Percentiles rank a stretch among this genome's conserved stretches.
These are phyloP conservation scores for Gnomoniopsis smithogilvyi DNA, from an alignment of 2,329 filamentous ascomycete genomes.

Conservation along the genomic window DNA sequence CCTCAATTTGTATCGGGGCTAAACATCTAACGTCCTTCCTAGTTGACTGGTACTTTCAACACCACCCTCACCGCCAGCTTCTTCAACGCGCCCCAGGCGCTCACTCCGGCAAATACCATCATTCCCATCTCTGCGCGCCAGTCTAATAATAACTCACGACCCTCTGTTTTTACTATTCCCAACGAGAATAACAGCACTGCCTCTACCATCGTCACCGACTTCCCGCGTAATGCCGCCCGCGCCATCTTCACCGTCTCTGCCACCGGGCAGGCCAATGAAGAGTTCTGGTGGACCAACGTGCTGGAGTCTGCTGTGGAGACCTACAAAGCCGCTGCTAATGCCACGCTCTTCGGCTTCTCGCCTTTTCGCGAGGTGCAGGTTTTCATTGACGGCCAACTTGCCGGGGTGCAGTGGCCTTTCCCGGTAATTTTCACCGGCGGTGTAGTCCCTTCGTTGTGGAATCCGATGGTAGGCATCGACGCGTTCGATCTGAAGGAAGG, in stretches of 20 bases:
- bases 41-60: constrained; percentile 53
- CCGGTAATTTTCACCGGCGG: constrained; percentile 81
- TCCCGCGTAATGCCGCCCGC: constrained; percentile 64
- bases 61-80: constrained; percentile 61
- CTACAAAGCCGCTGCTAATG: constrained; percentile 53
- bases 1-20: background rate
- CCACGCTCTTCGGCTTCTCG: constrained; percentile 61
- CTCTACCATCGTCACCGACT: constrained; percentile 46
- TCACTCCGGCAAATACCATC: constrained; percentile 58
- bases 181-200: constrained; percentile 45
- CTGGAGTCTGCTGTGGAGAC: constrained; percentile 56
- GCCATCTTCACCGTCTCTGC: constrained; percentile 73
- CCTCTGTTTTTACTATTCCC: constrained; percentile 67
- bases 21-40: background rate
- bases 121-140: constrained; percentile 61
- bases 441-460: constrained; percentile 70
- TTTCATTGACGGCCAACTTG: constrained; percentile 67
- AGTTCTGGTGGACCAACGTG: constrained; percentile 84
- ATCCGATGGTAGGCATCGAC: constrained; percentile 74
- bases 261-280: constrained; percentile 71
- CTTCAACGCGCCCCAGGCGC: constrained; percentile 30
- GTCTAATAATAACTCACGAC: constrained; percentile 43
- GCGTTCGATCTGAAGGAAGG: constrained; percentile 76
- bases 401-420: constrained; percentile 77
- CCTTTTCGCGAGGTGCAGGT: constrained; percentile 78